Base-by-base conservation (phyloP, 345 rosid species). In the Citrus hindsii region DNA sequence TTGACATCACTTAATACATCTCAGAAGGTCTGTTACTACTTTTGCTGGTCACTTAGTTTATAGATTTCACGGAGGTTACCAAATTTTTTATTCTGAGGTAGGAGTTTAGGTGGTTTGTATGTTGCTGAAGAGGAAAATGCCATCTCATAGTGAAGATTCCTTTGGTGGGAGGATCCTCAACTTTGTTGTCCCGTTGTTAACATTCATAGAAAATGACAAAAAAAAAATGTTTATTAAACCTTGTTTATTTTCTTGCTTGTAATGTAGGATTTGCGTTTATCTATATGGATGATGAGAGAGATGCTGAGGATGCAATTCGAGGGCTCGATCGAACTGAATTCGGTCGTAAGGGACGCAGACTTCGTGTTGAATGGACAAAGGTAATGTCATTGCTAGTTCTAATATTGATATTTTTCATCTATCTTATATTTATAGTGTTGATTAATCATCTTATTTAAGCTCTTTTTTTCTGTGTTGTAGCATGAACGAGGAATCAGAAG, bases 351-450 rank as follows among this genome's bases (percentile, higher is more conserved):
- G 98, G 99, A 55, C 96, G 98, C 61, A 93, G 93, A 82, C 99
- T 95, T 73, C 94, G 93, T 80, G 99, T 92, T 65, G 98, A 95
- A 82, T 95, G 99, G 99, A 95, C 97, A n/a, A 95, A 92, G 92
- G 99, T 93, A 79, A 60, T 66, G 72, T 3, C 59, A 60, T 35
- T 66, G 64, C 32, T n/a, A 56, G 42, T 66, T 42, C 22, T 63
- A n/a, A 14, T 67, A 3, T 9, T 68, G 27, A 55, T 46, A 33
- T 9, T 19, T 7, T 7, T 40, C 37, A 12, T 33, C 4, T 22
- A 3, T 19, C 28, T 59, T 35, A 35, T 35, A 61, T 61, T 76
- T 37, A 30, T 22, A 22, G 6, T 61, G 19, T 71, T n/a, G 56
- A 53, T 27, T 7, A 33, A 55, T 19, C 69, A 21, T 25, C 37